Evolutionary conservation across 129 eudicot species (phyloP).

Genomic region (Heracleum sosnowskyi): DNA sequence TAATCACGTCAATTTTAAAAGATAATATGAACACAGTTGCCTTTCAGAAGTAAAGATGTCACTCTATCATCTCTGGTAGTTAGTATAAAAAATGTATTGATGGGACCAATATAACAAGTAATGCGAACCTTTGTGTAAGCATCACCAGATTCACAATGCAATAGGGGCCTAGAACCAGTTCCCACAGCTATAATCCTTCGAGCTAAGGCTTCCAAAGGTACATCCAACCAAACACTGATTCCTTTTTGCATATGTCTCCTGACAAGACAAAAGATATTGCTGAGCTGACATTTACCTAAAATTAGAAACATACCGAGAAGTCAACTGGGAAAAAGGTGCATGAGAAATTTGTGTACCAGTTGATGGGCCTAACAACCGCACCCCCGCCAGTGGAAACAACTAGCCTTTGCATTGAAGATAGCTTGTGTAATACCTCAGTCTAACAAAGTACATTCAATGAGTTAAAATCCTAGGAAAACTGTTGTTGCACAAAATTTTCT

Average conservation of each 20-base stretch:
- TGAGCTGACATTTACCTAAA: neutral
- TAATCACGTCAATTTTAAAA: neutral
- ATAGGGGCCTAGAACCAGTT: constrained; percentile 81
- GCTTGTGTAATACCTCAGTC: constrained; percentile 68
- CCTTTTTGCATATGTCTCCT: constrained; percentile 92
- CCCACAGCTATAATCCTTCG: constrained; percentile 68
- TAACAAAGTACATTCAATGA: constrained; percentile 18
- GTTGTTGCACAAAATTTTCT: neutral
- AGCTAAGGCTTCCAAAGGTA: constrained; percentile 91
- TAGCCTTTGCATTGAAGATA: constrained; percentile 52
- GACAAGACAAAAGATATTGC: constrained; percentile 29
- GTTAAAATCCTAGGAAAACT: neutral
- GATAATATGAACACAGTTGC: neutral
- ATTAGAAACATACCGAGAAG: neutral
- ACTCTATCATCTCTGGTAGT: neutral
- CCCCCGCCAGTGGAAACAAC: constrained; percentile 97
- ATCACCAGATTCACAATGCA: constrained; percentile 69
- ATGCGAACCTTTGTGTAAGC: constrained; percentile 70
- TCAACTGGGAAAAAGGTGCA: neutral
- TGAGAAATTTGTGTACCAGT: constrained; percentile 47
- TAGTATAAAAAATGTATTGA: neutral
- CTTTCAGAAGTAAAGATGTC: neutral
- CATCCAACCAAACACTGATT: constrained; percentile 80
- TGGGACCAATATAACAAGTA: constrained; percentile 50
- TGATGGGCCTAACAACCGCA: constrained; percentile 83